Evolutionary conservation across 176 grass and related monocot species (phyloP), one percentile per base, ranked within the genome.

Genomic region (Triticum dicoccoides): DNA sequence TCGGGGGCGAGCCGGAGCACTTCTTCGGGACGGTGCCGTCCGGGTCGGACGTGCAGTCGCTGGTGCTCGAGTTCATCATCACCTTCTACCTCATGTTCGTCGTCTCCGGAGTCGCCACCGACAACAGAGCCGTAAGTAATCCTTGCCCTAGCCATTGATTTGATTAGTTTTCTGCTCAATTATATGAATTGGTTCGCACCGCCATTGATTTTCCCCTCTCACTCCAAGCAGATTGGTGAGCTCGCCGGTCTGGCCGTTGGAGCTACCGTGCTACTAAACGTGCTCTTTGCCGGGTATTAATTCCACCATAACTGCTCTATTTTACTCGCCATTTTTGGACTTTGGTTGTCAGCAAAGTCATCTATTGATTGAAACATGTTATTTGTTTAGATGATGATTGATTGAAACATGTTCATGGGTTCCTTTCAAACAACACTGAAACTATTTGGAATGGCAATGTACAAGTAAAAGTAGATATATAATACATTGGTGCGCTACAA

Each of bases 61-160:
- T 99, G 3, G 87, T 94, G 20, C 23, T 96, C 4, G 97, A 99
- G 85, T 88, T 99, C 90, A 94, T 99, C 79, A 99, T 96, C 88
- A 74, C 97, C 11, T 99, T 99, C 82, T 78, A 90, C 80, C 97
- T 99, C 80, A 99, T 99, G 97, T 96, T 99, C 29, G 97, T 96
- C 49, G 85, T 99, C 85, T 96, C 97, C 21, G 97, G 92, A 47
- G 97, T 99, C 1, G 97, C 97, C 84, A 99, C 97, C 4, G 97
- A 99, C 86, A 96, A 91, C 77, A 78, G 94, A 93, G 94, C 97
- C 17, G 94, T 96, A 86, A 82, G 93, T 79, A 45, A 17, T 6
- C 52, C 52, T 20, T 20, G 6, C 17, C 52, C 15, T 20, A 0
- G 52, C 52, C 14, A 25, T 61, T 83, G 52, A 45, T 84, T 41